Conservation (phyloP, 2,329 filamentous ascomycete genomes). For the Lecanicillium sp. region DNA sequence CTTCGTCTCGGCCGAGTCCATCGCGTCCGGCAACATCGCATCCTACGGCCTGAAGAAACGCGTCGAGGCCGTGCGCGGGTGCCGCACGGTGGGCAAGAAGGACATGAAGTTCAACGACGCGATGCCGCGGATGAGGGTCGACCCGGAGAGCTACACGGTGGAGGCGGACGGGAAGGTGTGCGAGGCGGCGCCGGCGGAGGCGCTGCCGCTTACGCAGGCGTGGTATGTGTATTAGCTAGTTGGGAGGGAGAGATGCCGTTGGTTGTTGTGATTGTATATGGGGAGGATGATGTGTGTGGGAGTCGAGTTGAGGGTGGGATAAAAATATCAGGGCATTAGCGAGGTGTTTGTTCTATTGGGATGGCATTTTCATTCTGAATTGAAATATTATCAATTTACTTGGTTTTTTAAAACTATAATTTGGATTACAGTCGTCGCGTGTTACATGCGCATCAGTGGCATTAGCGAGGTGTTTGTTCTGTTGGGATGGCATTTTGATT, state of each 20-base stretch:
- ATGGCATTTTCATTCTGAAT: too few species aligned
- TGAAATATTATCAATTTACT: too few species aligned
- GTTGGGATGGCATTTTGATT: too few species aligned
- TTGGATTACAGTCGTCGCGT: too few species aligned
- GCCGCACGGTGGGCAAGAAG: constrained; percentile 67
- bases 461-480: too few species aligned
- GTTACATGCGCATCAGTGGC: too few species aligned
- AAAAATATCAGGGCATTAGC: too few species aligned
- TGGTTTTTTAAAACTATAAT: too few species aligned
- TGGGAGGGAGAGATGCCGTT: background rate
- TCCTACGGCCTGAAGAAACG: constrained; percentile 72
- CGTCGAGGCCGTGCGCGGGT: constrained; percentile 71
- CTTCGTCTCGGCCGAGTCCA: constrained; percentile 71
- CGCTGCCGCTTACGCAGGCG: constrained; percentile 68
- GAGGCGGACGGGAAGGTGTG: constrained; percentile 76
- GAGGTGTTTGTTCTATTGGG: too few species aligned
- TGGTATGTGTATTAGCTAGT: constrained; percentile 64
- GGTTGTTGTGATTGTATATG: background rate
- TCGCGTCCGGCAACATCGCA: constrained; percentile 60
- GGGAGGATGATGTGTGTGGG: too few species aligned
- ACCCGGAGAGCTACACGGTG: constrained; percentile 84
- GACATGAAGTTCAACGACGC: constrained; percentile 88
- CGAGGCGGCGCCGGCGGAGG: constrained; percentile 63
- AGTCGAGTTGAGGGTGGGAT: too few species aligned
- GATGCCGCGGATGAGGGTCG: constrained; percentile 83